Evolutionary conservation across 1,284 basidiomycete genomes (phyloP).

Genomic region (Trichosporon asahii): DNA sequence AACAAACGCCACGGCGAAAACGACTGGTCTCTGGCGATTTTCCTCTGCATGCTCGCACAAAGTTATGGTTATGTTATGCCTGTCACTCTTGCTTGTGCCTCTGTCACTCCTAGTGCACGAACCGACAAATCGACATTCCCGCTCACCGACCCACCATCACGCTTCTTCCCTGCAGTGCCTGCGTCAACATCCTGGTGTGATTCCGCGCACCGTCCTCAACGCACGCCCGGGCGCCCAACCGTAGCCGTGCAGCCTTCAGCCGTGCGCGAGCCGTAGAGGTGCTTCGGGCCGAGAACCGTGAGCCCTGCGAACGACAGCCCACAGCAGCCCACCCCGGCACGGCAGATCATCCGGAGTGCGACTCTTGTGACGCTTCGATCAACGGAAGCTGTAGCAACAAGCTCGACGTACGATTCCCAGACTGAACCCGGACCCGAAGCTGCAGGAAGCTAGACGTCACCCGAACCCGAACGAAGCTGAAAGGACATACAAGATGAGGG

Average conservation of each 20-base stretch:
- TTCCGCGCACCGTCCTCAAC: not conserved
- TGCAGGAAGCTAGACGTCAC: too few species aligned
- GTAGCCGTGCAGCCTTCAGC: not conserved
- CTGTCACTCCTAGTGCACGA: not conserved
- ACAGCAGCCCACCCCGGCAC: not conserved
- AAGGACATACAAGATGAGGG: not conserved
- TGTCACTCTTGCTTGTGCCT: not conserved
- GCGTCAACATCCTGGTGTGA: not conserved
- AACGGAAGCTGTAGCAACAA: not conserved
- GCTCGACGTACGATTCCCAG: not conserved
- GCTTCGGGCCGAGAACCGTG: not conserved
- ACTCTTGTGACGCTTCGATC: not conserved
- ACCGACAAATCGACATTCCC: not conserved
- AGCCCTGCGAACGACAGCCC: too few species aligned
- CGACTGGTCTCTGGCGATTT: not conserved
- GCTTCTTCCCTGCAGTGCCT: not conserved
- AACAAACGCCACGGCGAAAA: constrained; percentile 9
- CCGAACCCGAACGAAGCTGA: not conserved
- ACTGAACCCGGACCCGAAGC: not conserved
- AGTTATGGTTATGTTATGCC: not conserved
- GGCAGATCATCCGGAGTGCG: not conserved
- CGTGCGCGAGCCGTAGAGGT: not conserved
- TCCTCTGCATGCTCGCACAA: not conserved
- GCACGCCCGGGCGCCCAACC: not conserved
- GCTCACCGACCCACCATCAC: not conserved